Percentiles rank a stretch among this genome's conserved stretches.
phyloP scores from a whole-genome alignment of 108 stramenopile species.

The Discostella stelligeroides region DNA sequence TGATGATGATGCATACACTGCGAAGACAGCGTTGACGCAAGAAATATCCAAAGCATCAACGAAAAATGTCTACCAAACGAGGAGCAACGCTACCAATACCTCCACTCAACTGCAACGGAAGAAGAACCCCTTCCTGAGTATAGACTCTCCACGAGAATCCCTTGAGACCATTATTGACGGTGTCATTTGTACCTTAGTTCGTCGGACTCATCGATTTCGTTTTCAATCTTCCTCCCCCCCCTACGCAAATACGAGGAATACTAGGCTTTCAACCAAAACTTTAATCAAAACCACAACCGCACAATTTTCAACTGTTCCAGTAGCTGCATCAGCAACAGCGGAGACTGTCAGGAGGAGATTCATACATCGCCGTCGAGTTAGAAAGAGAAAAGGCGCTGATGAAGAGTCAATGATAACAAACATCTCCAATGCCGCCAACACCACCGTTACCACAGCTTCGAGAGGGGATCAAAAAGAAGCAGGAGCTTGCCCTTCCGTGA shows the following conservation, averaged over 20 bases:
- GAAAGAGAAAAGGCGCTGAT: not conserved
- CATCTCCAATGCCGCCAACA: not conserved
- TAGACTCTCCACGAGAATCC: constrained; percentile 31
- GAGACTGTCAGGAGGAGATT: not conserved
- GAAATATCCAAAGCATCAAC: not conserved
- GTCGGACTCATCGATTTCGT: constrained; percentile 31
- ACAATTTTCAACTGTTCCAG: too few species aligned
- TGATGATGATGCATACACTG: not conserved
- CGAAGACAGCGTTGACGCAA: not conserved
- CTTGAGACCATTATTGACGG: constrained; percentile 46
- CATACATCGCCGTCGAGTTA: constrained; percentile 14
- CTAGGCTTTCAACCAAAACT: too few species aligned
- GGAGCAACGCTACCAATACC: too few species aligned
- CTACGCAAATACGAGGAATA: too few species aligned
- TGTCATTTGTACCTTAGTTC: constrained; percentile 30
- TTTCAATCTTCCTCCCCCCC: not conserved
- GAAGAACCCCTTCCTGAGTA: not conserved
- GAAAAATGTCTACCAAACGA: constrained; percentile 12
- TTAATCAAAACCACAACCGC: too few species aligned
- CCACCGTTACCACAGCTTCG: not conserved
- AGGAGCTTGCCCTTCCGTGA: not conserved
- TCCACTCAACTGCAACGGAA: too few species aligned
- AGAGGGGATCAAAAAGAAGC: not conserved
- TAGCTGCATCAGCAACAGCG: not conserved
- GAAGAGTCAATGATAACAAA: not conserved